A percentile compares a stretch with the other conserved stretches of the same genome.
Evolutionary conservation across 169 alveolate genomes (phyloP).

Genomic region (Pseudocohnilembus persalinus): DNA sequence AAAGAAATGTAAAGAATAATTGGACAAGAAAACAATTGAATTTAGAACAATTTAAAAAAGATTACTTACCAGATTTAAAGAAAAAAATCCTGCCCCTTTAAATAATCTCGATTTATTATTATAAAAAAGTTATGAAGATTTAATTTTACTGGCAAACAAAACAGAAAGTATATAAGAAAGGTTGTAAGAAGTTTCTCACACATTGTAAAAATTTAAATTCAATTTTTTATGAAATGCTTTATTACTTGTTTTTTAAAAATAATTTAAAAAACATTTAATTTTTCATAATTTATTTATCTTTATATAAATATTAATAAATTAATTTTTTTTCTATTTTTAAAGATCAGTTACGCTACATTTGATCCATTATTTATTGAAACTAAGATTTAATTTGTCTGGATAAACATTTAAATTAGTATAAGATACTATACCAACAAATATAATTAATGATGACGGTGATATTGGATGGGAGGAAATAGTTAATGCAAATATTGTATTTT

Average conservation of each 20-base stretch:
- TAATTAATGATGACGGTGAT: slow-evolving; percentile 8
- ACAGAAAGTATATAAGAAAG: neutral
- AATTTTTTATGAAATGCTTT: too few relatives aligned
- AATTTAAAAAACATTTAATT: too few relatives aligned
- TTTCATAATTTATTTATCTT: too few relatives aligned
- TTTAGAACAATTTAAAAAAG: slow-evolving; percentile 43
- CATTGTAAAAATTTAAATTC: neutral
- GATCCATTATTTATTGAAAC: slow-evolving; percentile 1
- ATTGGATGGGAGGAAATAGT: slow-evolving; percentile 24
- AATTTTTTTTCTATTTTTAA: too few relatives aligned
- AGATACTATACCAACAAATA: slow-evolving; percentile 2
- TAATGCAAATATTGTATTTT: slow-evolving; percentile 5
- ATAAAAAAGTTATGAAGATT: slow-evolving; percentile 23
- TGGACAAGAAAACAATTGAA: slow-evolving; percentile 40
- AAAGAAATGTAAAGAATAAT: slow-evolving; percentile 9
- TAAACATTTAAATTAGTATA: neutral
- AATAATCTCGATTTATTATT: slow-evolving; percentile 24
- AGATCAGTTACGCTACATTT: slow-evolving; percentile 1
- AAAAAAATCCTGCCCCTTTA: slow-evolving; percentile 39
- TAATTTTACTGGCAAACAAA: slow-evolving; percentile 10
- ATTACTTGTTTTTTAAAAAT: too few relatives aligned
- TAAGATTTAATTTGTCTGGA: slow-evolving; percentile 7
- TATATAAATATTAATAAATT: too few relatives aligned
- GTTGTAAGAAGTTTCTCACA: neutral
- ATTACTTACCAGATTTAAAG: slow-evolving; percentile 39